These are phyloP conservation scores for Arthromyces matolae DNA, from an alignment of 768 basidiomycete genomes.

Conservation along the genomic window DNA sequence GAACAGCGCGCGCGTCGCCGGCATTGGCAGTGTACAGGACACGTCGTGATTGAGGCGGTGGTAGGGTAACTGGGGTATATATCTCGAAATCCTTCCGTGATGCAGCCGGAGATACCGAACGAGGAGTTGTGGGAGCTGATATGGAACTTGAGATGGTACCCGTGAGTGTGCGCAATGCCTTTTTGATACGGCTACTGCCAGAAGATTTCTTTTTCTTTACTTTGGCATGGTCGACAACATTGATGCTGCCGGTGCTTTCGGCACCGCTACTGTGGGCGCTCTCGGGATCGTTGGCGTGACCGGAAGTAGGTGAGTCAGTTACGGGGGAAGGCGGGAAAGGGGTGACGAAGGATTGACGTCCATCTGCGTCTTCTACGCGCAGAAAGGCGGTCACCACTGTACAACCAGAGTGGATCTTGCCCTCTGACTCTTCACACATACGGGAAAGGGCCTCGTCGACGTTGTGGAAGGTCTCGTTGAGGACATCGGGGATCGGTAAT, in stretches of 20 bases:
- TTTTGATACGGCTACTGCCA: slow-evolving; percentile 49
- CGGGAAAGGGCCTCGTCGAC: slow-evolving; percentile 83
- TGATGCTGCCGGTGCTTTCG: slow-evolving; percentile 37
- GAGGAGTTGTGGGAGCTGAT: slow-evolving; percentile 29
- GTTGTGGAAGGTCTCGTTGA: slow-evolving; percentile 92
- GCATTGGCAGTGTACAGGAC: slow-evolving; percentile 96
- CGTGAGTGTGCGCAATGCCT: slow-evolving; percentile 48
- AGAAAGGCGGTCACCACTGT: slow-evolving; percentile 96
- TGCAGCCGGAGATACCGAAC: slow-evolving; percentile 31
- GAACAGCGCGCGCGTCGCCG: slow-evolving; percentile 92
- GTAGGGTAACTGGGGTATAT: slow-evolving; percentile 33
- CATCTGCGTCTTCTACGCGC: slow-evolving; percentile 80
- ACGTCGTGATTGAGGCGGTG: slow-evolving; percentile 53
- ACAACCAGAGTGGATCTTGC: slow-evolving; percentile 94
- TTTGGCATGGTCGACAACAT: slow-evolving; percentile 21
- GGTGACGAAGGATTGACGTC: slow-evolving; percentile 64
- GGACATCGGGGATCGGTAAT: slow-evolving; percentile 73
- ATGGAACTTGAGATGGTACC: slow-evolving; percentile 36
- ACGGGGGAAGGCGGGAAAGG: slow-evolving; percentile 26
- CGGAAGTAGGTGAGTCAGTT: slow-evolving; percentile 34
- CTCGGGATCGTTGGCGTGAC: slow-evolving; percentile 28
- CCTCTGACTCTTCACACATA: slow-evolving; percentile 82
- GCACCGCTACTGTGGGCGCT: slow-evolving; percentile 44
- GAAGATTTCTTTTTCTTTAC: slow-evolving; percentile 37
- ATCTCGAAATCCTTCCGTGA: slow-evolving; percentile 28